Conservation (phyloP, 2,329 filamentous ascomycete species). For the Hypocrella siamensis region DNA sequence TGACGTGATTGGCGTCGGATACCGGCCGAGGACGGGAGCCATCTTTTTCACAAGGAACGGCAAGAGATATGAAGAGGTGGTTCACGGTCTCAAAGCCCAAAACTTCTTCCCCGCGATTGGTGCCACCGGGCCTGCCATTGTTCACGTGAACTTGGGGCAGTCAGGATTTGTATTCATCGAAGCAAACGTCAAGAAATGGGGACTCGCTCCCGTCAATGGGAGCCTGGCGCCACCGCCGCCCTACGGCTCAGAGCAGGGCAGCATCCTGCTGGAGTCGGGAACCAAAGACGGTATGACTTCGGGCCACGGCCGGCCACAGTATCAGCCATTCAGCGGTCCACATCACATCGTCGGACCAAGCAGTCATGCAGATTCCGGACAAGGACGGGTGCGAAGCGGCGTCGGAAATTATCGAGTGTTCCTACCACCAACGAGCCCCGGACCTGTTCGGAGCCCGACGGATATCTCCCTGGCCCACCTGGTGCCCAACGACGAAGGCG, state of each 20-base stretch:
- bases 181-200: conserved; percentile 99
- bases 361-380: conserved; percentile 40
- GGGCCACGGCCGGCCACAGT: conserved; percentile 26
- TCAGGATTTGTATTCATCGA: conserved; percentile 98
- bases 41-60: conserved; percentile 98
- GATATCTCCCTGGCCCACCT: conserved; percentile 90
- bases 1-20: conserved; percentile 90
- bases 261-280: conserved; percentile 82
- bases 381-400: conserved; percentile 61
- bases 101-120: conserved; percentile 98
- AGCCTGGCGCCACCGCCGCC: conserved; percentile 89
- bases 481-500: conserved; percentile 57
- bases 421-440: conserved; percentile 66
- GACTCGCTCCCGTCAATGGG: conserved; percentile 86
- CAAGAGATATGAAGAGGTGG: conserved; percentile 90
- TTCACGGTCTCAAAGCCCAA: conserved; percentile 80
- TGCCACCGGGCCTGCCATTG: conserved; percentile 77
- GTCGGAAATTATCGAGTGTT: conserved; percentile 70
- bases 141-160: conserved; percentile 97
- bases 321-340: conserved; percentile 25
- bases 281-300: conserved; percentile 41
- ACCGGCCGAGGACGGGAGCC: conserved; percentile 82
- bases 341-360: conserved; percentile 22
- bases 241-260: conserved; percentile 93
- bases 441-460: conserved; percentile 78